These are phyloP conservation scores for Tetrahymena malaccensis DNA, from an alignment of 73 alveolate species.

Conservation along the genomic window DNA sequence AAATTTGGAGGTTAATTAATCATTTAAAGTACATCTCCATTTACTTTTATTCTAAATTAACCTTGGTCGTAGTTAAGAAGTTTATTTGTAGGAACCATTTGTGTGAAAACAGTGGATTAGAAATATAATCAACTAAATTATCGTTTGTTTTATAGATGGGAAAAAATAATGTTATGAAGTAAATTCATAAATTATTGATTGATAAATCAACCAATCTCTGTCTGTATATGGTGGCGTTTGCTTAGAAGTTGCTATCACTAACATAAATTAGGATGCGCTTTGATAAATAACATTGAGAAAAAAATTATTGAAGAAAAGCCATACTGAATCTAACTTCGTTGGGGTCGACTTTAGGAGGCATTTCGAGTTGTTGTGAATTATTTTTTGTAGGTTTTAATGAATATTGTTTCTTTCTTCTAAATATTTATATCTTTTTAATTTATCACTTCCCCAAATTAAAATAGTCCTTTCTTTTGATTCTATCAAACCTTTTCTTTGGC, in stretches of 20 bases:
- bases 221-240: neutral
- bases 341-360: slow-evolving; percentile 53
- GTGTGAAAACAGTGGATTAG: neutral
- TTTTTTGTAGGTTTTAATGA: neutral
- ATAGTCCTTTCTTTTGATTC: neutral
- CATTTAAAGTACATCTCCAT: neutral
- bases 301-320: neutral
- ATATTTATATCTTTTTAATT: neutral
- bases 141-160: neutral
- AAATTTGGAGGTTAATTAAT: neutral
- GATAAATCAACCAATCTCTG: neutral
- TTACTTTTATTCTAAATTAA: neutral
- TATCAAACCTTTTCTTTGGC: neutral
- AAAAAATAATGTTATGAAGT: neutral
- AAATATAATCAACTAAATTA: neutral
- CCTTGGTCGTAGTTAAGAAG: neutral
- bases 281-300: neutral
- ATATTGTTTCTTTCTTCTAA: neutral
- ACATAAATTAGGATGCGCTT: neutral
- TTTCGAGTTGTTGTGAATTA: slow-evolving; percentile 35
- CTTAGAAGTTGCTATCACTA: neutral
- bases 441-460: neutral
- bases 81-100: neutral
- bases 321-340: slow-evolving; percentile 40
- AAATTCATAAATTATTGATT: neutral